Conservation (phyloP, 1,284 basidiomycete genomes). For the Coriolopsis trogii region DNA sequence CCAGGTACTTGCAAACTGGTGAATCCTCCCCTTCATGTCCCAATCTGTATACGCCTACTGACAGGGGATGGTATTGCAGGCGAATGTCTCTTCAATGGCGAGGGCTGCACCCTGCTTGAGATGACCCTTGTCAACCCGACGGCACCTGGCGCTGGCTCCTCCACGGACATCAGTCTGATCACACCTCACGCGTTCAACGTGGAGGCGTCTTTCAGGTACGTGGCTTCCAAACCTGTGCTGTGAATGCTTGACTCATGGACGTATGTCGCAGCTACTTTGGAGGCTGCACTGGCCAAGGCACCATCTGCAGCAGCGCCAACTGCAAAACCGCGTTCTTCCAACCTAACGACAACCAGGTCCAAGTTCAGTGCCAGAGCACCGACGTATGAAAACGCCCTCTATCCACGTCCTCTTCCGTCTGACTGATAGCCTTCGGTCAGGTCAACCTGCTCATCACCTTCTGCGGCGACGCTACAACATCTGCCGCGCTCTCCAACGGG, state of each 20-base stretch:
- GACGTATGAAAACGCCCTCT: slow-evolving; percentile 22
- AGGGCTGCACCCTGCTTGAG: slow-evolving; percentile 45
- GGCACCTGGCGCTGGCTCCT: slow-evolving; percentile 43
- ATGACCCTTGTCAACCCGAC: slow-evolving; percentile 46
- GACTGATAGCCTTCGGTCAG: slow-evolving; percentile 16
- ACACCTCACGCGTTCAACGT: slow-evolving; percentile 40
- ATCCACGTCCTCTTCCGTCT: background rate
- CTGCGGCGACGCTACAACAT: slow-evolving; percentile 31
- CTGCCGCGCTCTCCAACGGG: slow-evolving; percentile 1
- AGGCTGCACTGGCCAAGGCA: slow-evolving; percentile 38
- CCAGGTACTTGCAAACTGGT: slow-evolving; percentile 37
- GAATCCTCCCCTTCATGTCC: no score
- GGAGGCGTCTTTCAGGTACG: slow-evolving; percentile 32
- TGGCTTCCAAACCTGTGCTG: background rate
- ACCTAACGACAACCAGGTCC: slow-evolving; percentile 43
- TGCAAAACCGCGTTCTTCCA: slow-evolving; percentile 43
- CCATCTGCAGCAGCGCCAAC: slow-evolving; percentile 18
- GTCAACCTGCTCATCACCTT: slow-evolving; percentile 38
- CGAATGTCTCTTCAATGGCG: slow-evolving; percentile 44
- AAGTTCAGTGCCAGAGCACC: slow-evolving; percentile 41
- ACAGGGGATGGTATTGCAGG: no score
- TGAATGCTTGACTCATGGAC: background rate
- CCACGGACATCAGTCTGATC: slow-evolving; percentile 49
- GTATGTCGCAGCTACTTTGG: slow-evolving; percentile 24
- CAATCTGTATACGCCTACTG: no score